Base-by-base conservation (phyloP, 2,329 filamentous ascomycete species). In the Alternaria viburni region DNA sequence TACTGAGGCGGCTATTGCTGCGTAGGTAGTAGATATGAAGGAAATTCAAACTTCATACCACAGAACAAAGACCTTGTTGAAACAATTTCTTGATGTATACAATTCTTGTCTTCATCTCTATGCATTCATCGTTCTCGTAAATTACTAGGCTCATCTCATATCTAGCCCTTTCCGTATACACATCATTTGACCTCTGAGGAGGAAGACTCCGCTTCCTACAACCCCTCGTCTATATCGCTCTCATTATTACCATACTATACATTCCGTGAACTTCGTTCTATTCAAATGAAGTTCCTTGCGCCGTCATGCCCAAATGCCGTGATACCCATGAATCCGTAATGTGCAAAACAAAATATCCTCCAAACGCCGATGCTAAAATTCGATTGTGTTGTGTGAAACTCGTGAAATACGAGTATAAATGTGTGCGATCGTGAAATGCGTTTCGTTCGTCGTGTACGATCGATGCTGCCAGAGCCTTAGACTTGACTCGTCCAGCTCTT, bases 401-500 rank as follows among this genome's bases (percentile, higher is more conserved):
- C 25, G 25, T 50, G 3, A 32, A 7, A 57, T n/a, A 9, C 49
- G 36, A 41, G 21, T 47, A 26, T 21, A 36, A 36, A 6, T 41
- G 6, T 36, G 36, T 28, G 32, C 26, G 15, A 4, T 41, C 21
- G 28, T 36, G 11, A 57, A 43, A 21, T 57, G 15, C 28, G 36
- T 46, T 17, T 36, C 30, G 49, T 62, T 54, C 17, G 26, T 59
- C 21, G 28, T 36, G 15, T 30, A 19, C 21, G 28, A 26, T 11
- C 32, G 13, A 19, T 45, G 7, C 13, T 41, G 36, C 3, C 36
- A 41, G 36, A 36, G 6, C n/a, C 25, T 6, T 30, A 63, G 4
- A 55, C 61, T 17, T 68, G 62, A 13, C 66, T 71, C 6, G 60
- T 65, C 74, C 73, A 74, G 19, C 74, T 75, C 68, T 71, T 71